Evolutionary conservation across 1,139 yeast genomes (phyloP).

Genomic region (Sugiyamaella grinbergsii): DNA sequence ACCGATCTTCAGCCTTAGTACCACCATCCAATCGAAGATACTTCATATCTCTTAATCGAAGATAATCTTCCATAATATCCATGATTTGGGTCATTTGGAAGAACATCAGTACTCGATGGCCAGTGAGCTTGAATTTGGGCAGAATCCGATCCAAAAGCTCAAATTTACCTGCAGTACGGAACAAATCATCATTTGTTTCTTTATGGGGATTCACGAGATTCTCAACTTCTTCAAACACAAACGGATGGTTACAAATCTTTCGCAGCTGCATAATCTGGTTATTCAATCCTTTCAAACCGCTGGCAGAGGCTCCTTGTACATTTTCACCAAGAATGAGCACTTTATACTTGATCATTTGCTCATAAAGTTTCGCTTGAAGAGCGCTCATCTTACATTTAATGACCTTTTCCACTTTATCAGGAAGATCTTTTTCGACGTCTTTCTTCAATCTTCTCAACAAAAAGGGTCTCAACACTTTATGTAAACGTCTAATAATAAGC

Average conservation of each 20-base stretch:
- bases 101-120: constrained; percentile 90
- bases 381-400: constrained; percentile 86
- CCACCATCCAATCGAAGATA: constrained; percentile 92
- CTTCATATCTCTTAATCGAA: constrained; percentile 71
- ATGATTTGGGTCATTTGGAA: constrained; percentile 98
- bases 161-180: constrained; percentile 92
- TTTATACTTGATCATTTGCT: constrained; percentile 86
- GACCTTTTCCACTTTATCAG: constrained; percentile 90
- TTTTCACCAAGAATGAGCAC: constrained; percentile 75
- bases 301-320: constrained; percentile 58
- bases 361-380: constrained; percentile 74
- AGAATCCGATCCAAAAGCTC: constrained; percentile 85
- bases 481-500: constrained; percentile 87
- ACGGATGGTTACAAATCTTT: constrained; percentile 96
- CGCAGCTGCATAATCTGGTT: constrained; percentile 95
- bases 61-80: constrained; percentile 98
- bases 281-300: constrained; percentile 89
- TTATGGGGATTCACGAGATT: constrained; percentile 51
- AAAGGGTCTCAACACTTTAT: constrained; percentile 90
- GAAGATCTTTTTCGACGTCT: constrained; percentile 93
- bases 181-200: constrained; percentile 61
- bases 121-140: constrained; percentile 82
- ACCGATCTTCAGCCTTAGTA: constrained; percentile 94
- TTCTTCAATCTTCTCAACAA: constrained; percentile 87
- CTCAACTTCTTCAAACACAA: constrained; percentile 94